phyloP scores from a whole-genome alignment of 1,139 yeast species.

The Protomyces macrosporus region DNA sequence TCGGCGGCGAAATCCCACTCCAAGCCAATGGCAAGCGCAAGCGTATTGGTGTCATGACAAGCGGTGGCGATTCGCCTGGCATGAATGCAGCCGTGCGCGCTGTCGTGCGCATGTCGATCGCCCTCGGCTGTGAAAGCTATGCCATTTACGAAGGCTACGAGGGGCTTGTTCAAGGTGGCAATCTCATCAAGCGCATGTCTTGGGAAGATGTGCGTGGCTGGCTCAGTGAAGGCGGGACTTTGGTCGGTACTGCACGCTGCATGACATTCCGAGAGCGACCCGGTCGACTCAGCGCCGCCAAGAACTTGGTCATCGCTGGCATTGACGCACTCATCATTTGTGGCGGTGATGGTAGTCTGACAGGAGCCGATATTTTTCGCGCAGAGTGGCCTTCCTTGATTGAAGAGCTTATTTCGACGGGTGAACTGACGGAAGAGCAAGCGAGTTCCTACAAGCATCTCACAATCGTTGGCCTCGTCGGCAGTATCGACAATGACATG shows the following conservation, averaged over 20 bases:
- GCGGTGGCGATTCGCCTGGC: slow-evolving; percentile 99
- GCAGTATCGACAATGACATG: slow-evolving; percentile 97
- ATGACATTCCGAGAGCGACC: slow-evolving; percentile 73
- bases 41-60: slow-evolving; percentile 90
- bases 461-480: slow-evolving; percentile 91
- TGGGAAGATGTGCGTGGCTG: slow-evolving; percentile 96
- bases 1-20: slow-evolving; percentile 17
- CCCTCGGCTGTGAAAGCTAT: slow-evolving; percentile 85
- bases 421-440: slow-evolving; percentile 54
- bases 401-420: slow-evolving; percentile 56
- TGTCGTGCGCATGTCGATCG: slow-evolving; percentile 84
- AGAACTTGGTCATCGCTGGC: slow-evolving; percentile 77
- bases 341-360: slow-evolving; percentile 97
- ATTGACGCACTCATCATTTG: slow-evolving; percentile 95
- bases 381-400: slow-evolving; percentile 88
- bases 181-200: slow-evolving; percentile 66
- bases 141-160: slow-evolving; percentile 94
- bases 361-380: slow-evolving; percentile 94
- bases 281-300: slow-evolving; percentile 78
- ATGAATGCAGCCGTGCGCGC: slow-evolving; percentile 96
- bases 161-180: slow-evolving; percentile 72
- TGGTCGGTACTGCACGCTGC: slow-evolving; percentile 94
- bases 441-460: slow-evolving; percentile 60
- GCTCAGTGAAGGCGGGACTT: slow-evolving; percentile 83
- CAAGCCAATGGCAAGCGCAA: slow-evolving; percentile 37